Percentiles rank a stretch among this genome's conserved stretches.
These are phyloP conservation scores for Penicillium expansum DNA, from an alignment of 2,329 filamentous ascomycete genomes.

Conservation along the genomic window DNA sequence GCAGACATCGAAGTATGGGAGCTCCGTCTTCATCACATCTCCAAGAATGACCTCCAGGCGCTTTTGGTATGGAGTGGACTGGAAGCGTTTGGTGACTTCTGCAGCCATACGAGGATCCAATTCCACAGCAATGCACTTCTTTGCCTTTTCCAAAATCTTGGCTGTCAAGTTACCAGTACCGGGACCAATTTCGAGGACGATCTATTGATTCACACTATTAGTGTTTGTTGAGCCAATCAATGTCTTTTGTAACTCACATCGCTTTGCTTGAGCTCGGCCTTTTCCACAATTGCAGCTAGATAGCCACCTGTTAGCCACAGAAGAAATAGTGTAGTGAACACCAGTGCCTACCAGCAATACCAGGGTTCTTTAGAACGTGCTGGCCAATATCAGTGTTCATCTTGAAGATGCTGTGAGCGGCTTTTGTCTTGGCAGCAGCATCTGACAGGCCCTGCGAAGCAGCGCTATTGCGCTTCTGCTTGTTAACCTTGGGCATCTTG, in stretches of 20 bases:
- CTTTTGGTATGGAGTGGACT: conserved; percentile 80
- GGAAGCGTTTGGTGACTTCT: conserved; percentile 89
- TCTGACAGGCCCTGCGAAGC: conserved; percentile 40
- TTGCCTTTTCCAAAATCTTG: conserved; percentile 81
- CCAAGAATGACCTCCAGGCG: conserved; percentile 84
- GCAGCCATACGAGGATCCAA: conserved; percentile 95
- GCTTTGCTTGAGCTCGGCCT: conserved; percentile 85
- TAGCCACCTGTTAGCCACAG: background rate
- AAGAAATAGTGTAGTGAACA: too few relatives aligned
- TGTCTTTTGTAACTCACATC: conserved; percentile 49
- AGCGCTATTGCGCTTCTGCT: conserved; percentile 53
- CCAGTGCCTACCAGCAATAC: conserved; percentile 62
- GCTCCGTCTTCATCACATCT: conserved; percentile 85
- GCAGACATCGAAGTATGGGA: conserved; percentile 77
- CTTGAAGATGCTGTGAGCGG: conserved; percentile 85
- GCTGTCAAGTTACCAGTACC: conserved; percentile 88
- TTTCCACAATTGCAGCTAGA: conserved; percentile 63
- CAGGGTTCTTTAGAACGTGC: conserved; percentile 91
- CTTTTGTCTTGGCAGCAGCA: conserved; percentile 48
- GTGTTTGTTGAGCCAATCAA: background rate
- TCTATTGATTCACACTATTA: conserved; percentile 41
- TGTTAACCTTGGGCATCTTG: conserved; percentile 55
- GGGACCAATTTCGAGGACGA: conserved; percentile 88
- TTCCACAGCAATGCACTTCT: conserved; percentile 81
- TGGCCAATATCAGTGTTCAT: conserved; percentile 90